phyloP scores from a whole-genome alignment of 2,329 filamentous ascomycete species.

The Ophiocordyceps australis region DNA sequence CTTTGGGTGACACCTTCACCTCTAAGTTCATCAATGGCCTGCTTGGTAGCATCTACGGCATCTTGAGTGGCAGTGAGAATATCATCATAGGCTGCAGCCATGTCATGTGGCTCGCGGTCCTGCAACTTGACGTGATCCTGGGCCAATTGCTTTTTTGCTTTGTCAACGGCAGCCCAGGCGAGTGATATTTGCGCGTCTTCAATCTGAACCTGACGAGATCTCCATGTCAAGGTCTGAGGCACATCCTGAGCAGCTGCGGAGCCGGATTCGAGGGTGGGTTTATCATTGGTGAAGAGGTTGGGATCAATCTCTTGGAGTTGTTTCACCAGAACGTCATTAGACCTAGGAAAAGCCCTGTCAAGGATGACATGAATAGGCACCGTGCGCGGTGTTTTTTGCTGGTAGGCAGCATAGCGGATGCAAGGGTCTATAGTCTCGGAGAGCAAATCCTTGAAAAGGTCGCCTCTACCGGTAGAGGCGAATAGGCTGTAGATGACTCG shows the following conservation, averaged over 20 bases:
- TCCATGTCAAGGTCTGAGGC: conserved; percentile 69
- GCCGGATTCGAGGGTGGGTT: conserved; percentile 27
- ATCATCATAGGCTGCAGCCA: conserved; percentile 77
- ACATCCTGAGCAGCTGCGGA: conserved; percentile 32
- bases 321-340: conserved; percentile 41
- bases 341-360: conserved; percentile 56
- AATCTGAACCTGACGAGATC: conserved; percentile 67
- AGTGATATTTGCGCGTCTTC: conserved; percentile 87
- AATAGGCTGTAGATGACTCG: conserved; percentile 72
- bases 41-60: conserved; percentile 81
- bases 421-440: conserved; percentile 80
- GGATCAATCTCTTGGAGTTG: conserved; percentile 56
- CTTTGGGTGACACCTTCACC: conserved; percentile 70
- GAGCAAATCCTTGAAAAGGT: conserved; percentile 73
- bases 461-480: conserved; percentile 38
- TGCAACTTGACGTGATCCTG: conserved; percentile 25
- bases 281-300: conserved; percentile 40
- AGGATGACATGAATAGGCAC: conserved; percentile 65
- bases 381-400: conserved; percentile 72
- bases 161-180: conserved; percentile 53
- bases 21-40: conserved; percentile 77
- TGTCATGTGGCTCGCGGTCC: conserved; percentile 38
- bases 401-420: conserved; percentile 87
- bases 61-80: conserved; percentile 85
- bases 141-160: conserved; percentile 28